Evolutionary conservation across 176 grass and related monocot species (phyloP), one percentile per base, ranked within the genome.

Genomic region (Tillandsia fasciculata): DNA sequence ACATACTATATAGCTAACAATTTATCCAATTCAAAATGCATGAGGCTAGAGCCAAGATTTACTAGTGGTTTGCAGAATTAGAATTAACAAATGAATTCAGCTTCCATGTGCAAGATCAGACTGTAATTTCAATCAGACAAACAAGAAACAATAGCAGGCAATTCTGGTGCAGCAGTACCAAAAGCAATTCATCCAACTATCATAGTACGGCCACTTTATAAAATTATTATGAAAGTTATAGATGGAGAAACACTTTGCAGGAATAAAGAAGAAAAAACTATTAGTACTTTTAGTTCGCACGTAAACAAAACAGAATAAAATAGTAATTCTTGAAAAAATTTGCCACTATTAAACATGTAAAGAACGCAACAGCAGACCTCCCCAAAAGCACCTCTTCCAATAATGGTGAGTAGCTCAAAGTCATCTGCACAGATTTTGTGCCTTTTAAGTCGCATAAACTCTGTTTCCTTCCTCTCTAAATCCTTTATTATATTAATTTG

Each of bases 401-500:
- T 99, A 71, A 99, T 99, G 14, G 94, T 93, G 67, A 99, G 87
- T 48, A 93, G 82, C 57, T 99, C 89, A 82, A 99, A 99, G 74
- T 99, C 94, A 82, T 99, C 94, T 10, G 90, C 94, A 51, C 89
- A 99, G 71, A 99, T 99, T 85, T 99, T 99, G 68, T 99, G 89
- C 74, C 94, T 92, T 84, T 99, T 99, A 70, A 99, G 94, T 74
- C 94, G 77, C 66, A 99, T 99, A 70, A 85, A 99, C 64, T 93
- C 89, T 13, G 94, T 99, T 83, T 99, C 94, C 77, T 99, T 99
- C 72, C 94, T 87, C 84, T 99, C 94, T 11, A 99, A 76, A 79
- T 99, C 94, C 79, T 99, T 99, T 51, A 99, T 79, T 81, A 90
- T 85, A 83, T 87, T 72, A 63, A 90, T 85, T 83, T 99, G 89